Evolutionary conservation across 345 rosid genomes (phyloP).

Genomic region (Adansonia digitata): DNA sequence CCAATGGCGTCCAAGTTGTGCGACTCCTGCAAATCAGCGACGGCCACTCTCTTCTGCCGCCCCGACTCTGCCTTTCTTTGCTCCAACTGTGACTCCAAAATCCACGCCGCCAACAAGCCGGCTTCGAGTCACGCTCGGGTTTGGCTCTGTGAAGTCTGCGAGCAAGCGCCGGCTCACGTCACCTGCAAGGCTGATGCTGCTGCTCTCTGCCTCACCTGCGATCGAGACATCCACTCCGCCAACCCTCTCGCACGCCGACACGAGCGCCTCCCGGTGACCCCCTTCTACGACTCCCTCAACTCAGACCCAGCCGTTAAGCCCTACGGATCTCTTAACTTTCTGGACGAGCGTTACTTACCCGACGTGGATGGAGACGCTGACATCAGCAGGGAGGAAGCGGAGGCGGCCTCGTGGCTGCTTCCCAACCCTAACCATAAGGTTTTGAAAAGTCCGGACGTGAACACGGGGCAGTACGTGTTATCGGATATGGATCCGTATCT

Average conservation of each 20-base stretch:
- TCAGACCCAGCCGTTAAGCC: conserved; percentile 33
- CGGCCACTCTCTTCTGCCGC: conserved; percentile 73
- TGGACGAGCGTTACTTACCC: conserved; percentile 38
- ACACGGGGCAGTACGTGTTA: conserved; percentile 55
- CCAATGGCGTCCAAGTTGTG: conserved; percentile 89
- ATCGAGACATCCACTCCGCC: no score
- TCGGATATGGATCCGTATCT: conserved; percentile 70
- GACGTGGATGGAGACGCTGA: conserved; percentile 41
- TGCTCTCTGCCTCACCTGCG: conserved; percentile 87
- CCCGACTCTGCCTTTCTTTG: conserved; percentile 93
- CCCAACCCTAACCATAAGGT: conserved; percentile 58
- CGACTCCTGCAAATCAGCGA: conserved; percentile 88
- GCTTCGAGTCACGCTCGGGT: conserved; percentile 95
- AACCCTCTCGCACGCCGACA: no score
- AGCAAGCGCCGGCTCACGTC: no score
- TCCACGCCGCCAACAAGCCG: conserved; percentile 89
- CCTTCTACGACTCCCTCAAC: conserved; percentile 58
- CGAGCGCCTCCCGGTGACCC: conserved; percentile 77
- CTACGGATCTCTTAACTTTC: conserved; percentile 37
- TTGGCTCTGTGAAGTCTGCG: no score
- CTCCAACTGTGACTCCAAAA: no score
- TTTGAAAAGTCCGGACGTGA: conserved; percentile 37
- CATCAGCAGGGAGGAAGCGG: conserved; percentile 73
- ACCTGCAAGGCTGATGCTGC: no score
- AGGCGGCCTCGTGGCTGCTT: no score